Base-by-base conservation (phyloP, 2,329 filamentous ascomycete genomes). In the Aspergillus sp. region DNA sequence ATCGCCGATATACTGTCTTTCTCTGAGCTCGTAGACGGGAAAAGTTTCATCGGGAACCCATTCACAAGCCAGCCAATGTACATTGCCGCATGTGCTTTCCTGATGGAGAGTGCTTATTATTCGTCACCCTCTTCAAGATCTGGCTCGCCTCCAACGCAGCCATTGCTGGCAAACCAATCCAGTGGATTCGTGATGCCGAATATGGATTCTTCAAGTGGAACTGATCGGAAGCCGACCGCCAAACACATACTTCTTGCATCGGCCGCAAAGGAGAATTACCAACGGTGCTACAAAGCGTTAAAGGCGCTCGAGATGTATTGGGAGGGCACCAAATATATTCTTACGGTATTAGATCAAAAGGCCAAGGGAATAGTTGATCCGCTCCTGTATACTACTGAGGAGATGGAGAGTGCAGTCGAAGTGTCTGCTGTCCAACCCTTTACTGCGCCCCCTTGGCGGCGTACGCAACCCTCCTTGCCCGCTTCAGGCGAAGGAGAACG, bases 51-150 rank as follows among this genome's bases (percentile, higher is more conserved):
- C 36, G 91, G 91, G 1, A 96, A 95, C 61, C 92, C 92, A 0
- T 96, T 96, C 66, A 95, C 91, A 0, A 92, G 90, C 51, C 92
- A 96, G 74, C 92, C 92, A 0, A 96, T 96, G 70, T 96, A 96
- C 68, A 94, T 96, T 62, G 92, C 92, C 0, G 92, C 91, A 0
- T 96, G 91, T 70, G 92, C 92, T 0, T 96, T 96, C 67, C 79
- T 96, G 15, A 91, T 92, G 78, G 92, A 96, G 72, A 91, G 90
- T 4, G 88, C 87, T 3, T 85, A 89, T 63, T 88, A 89, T 21
- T 89, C 89, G 0, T 86, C 84, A 3, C 82, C 88, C 60, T 82
- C 88, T 28, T 91, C 89, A 0, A 82, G 87, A 57, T 85, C 87
- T 38, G 72, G 78, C 1, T 85, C 84, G 0, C 85, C 85, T 1